Base-by-base conservation (phyloP, 495 filamentous ascomycete species). In the Glarea lozoyensis region DNA sequence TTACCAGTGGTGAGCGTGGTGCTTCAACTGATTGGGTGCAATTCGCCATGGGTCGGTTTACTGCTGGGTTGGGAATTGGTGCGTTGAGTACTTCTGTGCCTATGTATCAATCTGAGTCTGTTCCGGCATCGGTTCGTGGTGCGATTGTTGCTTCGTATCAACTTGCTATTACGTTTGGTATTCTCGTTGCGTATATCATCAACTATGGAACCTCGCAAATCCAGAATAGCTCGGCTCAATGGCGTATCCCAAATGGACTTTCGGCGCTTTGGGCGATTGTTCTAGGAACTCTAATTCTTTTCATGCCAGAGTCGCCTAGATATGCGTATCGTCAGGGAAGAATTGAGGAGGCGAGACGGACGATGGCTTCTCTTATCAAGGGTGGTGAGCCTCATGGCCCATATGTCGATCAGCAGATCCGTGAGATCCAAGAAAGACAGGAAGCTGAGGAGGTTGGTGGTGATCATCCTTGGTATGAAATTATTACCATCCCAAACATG, bases 61-160 rank as follows among this genome's bases (percentile, higher is more conserved):
- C 76, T 16, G 73, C 72, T 37, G 77, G 77, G 64, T 59, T 78
- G 13, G 75, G 73, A 42, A 73, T 81, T 36, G 77, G 76, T 55
- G 73, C 70, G 22, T 62, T 78, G 16, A 75, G 71, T 46, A 70
- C 45, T 11, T 39, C 32, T 39, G 80, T 93, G 41, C 88, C 81
- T 13, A 67, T 85, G 4, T 94, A 92, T 65, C 85, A 90, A 60
- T 86, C 82, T 34, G 86, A 90, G 60, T 85, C 80, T 12, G 78
- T 84, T 1, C 67, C 87, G 1, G 82, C 82, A 54, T 86, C 82
- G 76, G 84, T 94, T 46, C 82, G 87, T 58, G 87, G 84, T 56
- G 76, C 80, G 21, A 78, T 90, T 47, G 84, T 92, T 27, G 79
- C 82, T 40, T 80, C 77, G 6, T 93, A 92, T 54, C 87, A 94